phyloP scores from a whole-genome alignment of 1,139 yeast genomes.

The Zhuliangozyma parablackwelliae region DNA sequence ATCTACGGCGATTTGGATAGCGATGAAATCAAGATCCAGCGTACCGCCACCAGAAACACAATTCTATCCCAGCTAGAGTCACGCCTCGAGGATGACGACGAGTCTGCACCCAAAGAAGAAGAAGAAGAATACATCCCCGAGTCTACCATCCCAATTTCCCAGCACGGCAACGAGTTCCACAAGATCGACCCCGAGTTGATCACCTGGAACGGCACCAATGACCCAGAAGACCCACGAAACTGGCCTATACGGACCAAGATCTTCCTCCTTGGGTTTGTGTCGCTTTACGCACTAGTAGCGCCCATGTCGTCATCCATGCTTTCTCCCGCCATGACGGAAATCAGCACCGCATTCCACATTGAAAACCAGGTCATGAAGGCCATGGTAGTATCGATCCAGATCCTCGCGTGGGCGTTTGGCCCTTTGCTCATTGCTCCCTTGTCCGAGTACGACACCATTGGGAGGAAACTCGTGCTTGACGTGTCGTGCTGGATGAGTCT shows the following conservation, averaged over 20 bases:
- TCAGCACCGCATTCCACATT: constrained; percentile 31
- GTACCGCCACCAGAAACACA: constrained; percentile 36
- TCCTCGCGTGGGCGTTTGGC: constrained; percentile 46
- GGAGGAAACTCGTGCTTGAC: constrained; percentile 38
- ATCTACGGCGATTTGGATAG: constrained; percentile 32
- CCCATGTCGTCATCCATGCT: constrained; percentile 46
- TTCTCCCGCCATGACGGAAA: constrained; percentile 39
- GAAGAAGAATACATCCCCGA: constrained; percentile 15
- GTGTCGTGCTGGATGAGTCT: constrained; percentile 33
- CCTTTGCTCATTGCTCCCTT: constrained; percentile 43
- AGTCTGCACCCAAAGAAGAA: not conserved
- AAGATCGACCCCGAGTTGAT: constrained; percentile 41
- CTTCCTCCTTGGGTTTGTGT: constrained; percentile 30
- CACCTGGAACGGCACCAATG: constrained; percentile 36
- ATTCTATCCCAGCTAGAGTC: constrained; percentile 32
- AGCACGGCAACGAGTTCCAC: constrained; percentile 36
- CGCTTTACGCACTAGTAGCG: constrained; percentile 40
- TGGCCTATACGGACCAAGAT: constrained; percentile 29
- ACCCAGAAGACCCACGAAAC: constrained; percentile 39
- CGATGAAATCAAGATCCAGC: constrained; percentile 26
- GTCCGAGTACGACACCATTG: constrained; percentile 40
- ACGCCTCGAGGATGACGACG: constrained; percentile 12
- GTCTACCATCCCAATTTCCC: constrained; percentile 24
- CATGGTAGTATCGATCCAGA: constrained; percentile 42
- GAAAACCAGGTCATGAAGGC: constrained; percentile 26